phyloP scores from a whole-genome alignment of 495 filamentous ascomycete species.

The Cetradonia linearis region DNA sequence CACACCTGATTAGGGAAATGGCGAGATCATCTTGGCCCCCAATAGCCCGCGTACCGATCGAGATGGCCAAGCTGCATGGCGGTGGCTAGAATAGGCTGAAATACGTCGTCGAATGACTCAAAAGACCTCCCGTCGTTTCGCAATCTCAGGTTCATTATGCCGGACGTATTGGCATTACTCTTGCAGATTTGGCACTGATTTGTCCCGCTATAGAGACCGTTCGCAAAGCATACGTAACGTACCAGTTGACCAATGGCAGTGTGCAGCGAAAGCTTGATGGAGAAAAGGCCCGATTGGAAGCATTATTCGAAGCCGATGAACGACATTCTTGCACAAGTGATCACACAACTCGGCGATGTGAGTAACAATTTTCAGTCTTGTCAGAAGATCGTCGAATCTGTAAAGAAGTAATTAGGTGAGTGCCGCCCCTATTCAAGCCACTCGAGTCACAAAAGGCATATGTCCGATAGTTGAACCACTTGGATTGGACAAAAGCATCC shows the following conservation, averaged over 20 bases:
- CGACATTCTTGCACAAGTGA: background rate
- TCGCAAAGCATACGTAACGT: background rate
- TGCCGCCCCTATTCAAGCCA: background rate
- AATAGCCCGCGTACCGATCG: too few species aligned
- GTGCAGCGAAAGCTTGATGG: constrained; percentile 1
- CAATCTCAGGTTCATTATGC: too few species aligned
- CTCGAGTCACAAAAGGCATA: background rate
- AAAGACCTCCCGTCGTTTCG: background rate
- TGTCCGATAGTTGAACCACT: background rate
- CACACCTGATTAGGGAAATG: too few species aligned
- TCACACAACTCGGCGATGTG: background rate
- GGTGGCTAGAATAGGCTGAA: background rate
- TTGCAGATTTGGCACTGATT: constrained; percentile 2
- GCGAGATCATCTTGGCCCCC: too few species aligned
- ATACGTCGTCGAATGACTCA: background rate
- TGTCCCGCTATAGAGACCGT: background rate
- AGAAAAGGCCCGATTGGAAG: background rate
- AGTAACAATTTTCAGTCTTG: background rate
- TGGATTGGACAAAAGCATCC: too few species aligned
- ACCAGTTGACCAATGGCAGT: background rate
- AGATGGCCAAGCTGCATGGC: background rate
- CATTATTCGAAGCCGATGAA: background rate
- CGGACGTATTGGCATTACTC: background rate
- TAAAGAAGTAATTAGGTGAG: background rate
- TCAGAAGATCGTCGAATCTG: background rate